Conservation (phyloP, 495 filamentous ascomycete species). For the Parathielavia hyrcaniae region DNA sequence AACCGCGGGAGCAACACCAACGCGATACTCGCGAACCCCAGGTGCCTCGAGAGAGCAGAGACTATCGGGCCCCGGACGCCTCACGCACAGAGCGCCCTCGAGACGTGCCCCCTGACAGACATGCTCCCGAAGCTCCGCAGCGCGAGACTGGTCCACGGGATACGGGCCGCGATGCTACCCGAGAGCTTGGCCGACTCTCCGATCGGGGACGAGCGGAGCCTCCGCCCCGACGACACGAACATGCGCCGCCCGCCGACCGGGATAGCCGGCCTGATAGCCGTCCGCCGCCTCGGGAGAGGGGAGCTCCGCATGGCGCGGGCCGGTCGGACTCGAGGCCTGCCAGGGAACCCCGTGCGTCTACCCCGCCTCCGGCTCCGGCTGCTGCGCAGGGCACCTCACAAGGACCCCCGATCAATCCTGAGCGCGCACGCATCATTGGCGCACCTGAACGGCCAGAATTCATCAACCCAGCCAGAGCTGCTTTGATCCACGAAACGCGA, state of each 20-base stretch:
- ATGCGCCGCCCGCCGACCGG: conserved; percentile 27
- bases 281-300: conserved; percentile 31
- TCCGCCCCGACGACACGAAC: conserved; percentile 31
- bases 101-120: conserved; percentile 27
- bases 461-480: conserved; percentile 53
- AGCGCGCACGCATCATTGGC: conserved; percentile 38
- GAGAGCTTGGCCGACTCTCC: conserved; percentile 21
- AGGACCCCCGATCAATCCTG: conserved; percentile 41
- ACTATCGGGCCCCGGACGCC: conserved; percentile 28
- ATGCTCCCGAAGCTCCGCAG: conserved; percentile 20
- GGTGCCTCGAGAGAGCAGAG: conserved; percentile 32
- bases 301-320: conserved; percentile 19
- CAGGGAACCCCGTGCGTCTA: conserved; percentile 28
- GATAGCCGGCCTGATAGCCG: conserved; percentile 35
- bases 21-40: conserved; percentile 37
- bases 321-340: conserved; percentile 32
- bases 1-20: conserved; percentile 26
- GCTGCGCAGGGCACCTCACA: conserved; percentile 33
- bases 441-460: conserved; percentile 33
- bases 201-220: conserved; percentile 34
- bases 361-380: conserved; percentile 31
- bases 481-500: conserved; percentile 43
- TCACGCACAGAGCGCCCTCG: conserved; percentile 30
- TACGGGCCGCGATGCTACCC: conserved; percentile 2
- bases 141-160: conserved; percentile 30